Evolutionary conservation across 352 stramenopile species (phyloP).

Genomic region (Phytophthora multivora): DNA sequence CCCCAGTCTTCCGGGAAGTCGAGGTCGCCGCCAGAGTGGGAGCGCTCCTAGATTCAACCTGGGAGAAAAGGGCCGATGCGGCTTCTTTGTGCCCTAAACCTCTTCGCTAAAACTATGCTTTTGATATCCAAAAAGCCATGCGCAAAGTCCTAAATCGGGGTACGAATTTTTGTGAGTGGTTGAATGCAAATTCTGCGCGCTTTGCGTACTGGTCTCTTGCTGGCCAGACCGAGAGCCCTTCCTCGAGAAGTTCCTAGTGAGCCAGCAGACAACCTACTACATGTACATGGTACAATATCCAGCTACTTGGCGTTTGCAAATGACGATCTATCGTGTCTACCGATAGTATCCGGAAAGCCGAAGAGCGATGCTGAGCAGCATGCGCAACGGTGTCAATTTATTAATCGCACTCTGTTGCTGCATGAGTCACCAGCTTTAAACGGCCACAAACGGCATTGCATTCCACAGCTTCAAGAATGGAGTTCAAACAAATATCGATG

Average conservation of each 20-base stretch:
- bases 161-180: neutral
- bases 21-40: neutral
- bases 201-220: neutral
- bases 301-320: neutral
- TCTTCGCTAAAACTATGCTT: constrained; percentile 5
- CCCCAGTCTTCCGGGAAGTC: neutral
- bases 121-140: neutral
- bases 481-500: constrained; percentile 11
- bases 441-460: neutral
- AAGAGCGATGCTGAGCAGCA: too few species aligned
- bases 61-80: neutral
- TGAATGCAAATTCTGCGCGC: too few species aligned
- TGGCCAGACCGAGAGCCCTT: constrained; percentile 1
- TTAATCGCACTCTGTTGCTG: neutral
- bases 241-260: neutral
- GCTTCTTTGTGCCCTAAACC: constrained; percentile 18
- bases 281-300: too few species aligned
- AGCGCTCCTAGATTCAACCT: constrained; percentile 28
- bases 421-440: neutral
- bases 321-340: neutral
- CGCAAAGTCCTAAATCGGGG: constrained; percentile 1
- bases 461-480: constrained; percentile 4
- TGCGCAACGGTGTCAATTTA: neutral
- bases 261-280: neutral
- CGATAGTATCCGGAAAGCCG: too few species aligned